Percentiles rank a stretch among this genome's conserved stretches.
Evolutionary conservation across 352 stramenopile genomes (phyloP).

Genomic region (Globisporangium paroecandrum): DNA sequence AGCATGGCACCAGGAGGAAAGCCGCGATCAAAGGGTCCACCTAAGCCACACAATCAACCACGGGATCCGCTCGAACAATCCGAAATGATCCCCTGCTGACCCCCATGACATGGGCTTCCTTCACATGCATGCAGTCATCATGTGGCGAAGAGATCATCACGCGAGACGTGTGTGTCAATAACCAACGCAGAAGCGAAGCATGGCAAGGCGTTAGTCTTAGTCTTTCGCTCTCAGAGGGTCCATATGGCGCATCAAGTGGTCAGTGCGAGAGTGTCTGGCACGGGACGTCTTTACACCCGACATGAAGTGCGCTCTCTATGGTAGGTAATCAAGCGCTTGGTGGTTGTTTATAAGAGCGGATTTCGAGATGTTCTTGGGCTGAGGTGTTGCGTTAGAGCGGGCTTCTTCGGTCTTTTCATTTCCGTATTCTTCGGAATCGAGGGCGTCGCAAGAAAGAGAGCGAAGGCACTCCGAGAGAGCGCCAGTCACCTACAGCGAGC

Average conservation of each 20-base stretch:
- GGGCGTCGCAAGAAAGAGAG: no score
- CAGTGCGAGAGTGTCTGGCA: background rate
- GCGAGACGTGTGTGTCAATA: no score
- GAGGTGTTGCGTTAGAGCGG: no score
- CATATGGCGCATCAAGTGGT: constrained; percentile 6
- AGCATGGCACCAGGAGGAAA: background rate
- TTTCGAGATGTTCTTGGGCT: no score
- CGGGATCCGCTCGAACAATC: background rate
- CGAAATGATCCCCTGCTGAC: background rate
- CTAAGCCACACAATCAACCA: background rate
- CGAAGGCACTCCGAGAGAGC: no score
- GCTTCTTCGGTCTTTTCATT: no score
- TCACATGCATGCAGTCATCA: background rate
- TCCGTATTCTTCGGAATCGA: no score
- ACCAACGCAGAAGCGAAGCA: background rate
- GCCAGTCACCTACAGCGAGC: no score
- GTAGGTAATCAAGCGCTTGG: background rate
- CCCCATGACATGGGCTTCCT: background rate
- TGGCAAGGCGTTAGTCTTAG: background rate
- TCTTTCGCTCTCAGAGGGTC: background rate
- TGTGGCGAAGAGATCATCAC: background rate
- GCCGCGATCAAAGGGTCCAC: background rate
- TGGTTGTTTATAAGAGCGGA: background rate
- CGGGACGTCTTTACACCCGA: background rate
- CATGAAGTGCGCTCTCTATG: background rate